Conservation (phyloP, 176 grass and related monocot species). For the Phyllostachys edulis region DNA sequence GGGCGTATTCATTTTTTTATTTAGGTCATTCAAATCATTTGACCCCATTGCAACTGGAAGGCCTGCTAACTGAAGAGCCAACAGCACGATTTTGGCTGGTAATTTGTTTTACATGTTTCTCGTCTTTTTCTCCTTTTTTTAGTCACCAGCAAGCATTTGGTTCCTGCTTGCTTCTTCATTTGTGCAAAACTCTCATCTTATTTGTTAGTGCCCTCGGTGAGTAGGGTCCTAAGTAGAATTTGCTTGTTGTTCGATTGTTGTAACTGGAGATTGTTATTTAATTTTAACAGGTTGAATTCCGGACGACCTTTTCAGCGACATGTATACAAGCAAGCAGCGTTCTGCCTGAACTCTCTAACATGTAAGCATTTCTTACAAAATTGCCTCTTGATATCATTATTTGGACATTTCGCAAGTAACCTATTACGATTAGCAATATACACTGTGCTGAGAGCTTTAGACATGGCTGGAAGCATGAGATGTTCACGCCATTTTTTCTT, state of each 20-base stretch:
- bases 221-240: conserved; percentile 24
- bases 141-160: neutral
- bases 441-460: neutral
- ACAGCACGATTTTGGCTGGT: conserved; percentile 90
- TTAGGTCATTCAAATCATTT: conserved; percentile 76
- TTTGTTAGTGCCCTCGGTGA: neutral
- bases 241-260: neutral
- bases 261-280: neutral
- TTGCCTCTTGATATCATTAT: neutral
- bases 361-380: conserved; percentile 53
- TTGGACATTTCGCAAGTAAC: neutral
- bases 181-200: neutral
- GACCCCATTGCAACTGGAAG: conserved; percentile 90
- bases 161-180: neutral
- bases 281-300: conserved; percentile 84
- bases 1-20: conserved; percentile 10
- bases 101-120: conserved; percentile 26
- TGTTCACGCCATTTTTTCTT: neutral
- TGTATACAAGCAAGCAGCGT: conserved; percentile 72
- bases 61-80: conserved; percentile 75
- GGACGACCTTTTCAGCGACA: conserved; percentile 69
- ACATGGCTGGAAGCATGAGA: neutral
- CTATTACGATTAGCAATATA: neutral
- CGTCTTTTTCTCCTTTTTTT: conserved; percentile 18
- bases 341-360: conserved; percentile 81